phyloP scores from a whole-genome alignment of 805 yeast species.

The Cyberlindnera euphorbiae region DNA sequence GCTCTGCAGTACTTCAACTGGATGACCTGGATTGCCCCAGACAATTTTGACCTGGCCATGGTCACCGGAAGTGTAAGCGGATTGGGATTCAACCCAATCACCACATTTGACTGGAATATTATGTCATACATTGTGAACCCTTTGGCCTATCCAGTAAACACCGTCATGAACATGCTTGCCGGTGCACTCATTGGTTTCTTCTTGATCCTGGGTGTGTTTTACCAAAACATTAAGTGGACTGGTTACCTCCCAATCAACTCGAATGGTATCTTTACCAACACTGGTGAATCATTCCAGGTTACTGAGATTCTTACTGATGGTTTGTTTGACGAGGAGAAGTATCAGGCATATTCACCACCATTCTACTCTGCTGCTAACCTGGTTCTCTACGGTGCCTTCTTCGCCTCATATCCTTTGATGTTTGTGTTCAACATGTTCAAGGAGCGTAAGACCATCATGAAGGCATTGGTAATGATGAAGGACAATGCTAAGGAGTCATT shows the following conservation, averaged over 20 bases:
- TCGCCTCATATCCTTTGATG: conserved; percentile 43
- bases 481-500: conserved; percentile 5
- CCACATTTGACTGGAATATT: conserved; percentile 51
- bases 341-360: conserved; percentile 56
- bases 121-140: conserved; percentile 25
- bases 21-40: conserved; percentile 55
- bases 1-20: conserved; percentile 45
- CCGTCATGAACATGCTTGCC: conserved; percentile 26
- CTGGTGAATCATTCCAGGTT: conserved; percentile 44
- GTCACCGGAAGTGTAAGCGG: conserved; percentile 45
- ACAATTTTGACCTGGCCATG: conserved; percentile 42
- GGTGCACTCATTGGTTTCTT: conserved; percentile 33
- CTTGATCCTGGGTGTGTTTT: conserved; percentile 33
- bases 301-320: conserved; percentile 41
- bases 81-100: conserved; percentile 48
- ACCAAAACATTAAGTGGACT: conserved; percentile 37
- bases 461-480: conserved; percentile 9
- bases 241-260: conserved; percentile 40
- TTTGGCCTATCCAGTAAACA: conserved; percentile 43
- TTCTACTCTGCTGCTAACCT: conserved; percentile 60
- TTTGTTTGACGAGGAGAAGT: conserved; percentile 41
- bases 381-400: conserved; percentile 51
- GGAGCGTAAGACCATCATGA: conserved; percentile 35
- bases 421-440: conserved; percentile 41
- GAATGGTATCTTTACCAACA: conserved; percentile 46